These are phyloP conservation scores for Ambrosia artemisiifolia DNA, from an alignment of 129 eudicot genomes.

Conservation along the genomic window DNA sequence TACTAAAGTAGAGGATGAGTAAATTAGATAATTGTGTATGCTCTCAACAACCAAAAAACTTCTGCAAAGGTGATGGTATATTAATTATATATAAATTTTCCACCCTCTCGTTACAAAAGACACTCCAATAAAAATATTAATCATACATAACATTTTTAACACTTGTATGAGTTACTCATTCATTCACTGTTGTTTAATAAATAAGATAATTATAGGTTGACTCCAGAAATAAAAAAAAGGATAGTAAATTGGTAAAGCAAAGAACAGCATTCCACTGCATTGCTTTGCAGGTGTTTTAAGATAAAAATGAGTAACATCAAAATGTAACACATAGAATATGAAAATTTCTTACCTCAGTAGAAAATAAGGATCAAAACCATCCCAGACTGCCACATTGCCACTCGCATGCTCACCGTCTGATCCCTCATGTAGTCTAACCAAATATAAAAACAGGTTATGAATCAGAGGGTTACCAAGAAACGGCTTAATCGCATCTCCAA, in stretches of 20 bases:
- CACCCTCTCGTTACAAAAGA: no score
- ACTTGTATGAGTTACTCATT: background rate
- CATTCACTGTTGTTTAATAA: background rate
- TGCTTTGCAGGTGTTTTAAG: background rate
- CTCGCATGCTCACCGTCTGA: conserved; percentile 19
- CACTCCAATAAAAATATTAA: no score
- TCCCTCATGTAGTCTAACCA: conserved; percentile 56
- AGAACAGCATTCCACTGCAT: conserved; percentile 5
- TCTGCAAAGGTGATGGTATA: no score
- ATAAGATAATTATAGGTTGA: background rate
- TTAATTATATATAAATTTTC: no score
- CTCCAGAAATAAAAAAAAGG: background rate
- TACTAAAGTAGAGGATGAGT: no score
- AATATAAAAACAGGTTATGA: conserved; percentile 42
- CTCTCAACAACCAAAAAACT: no score
- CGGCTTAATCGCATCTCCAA: conserved; percentile 54
- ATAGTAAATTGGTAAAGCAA: background rate
- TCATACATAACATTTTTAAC: no score
- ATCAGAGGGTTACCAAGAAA: conserved; percentile 72
- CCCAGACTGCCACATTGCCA: conserved; percentile 48
- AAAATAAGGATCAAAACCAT: conserved; percentile 75
- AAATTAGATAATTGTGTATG: no score
- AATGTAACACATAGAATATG: conserved; percentile 14
- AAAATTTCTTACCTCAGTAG: conserved; percentile 41
- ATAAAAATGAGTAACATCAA: background rate